Evolutionary conservation across 2,329 filamentous ascomycete species (phyloP), one percentile per base, ranked within the genome.

Genomic region (Ophiobolus disseminans): DNA sequence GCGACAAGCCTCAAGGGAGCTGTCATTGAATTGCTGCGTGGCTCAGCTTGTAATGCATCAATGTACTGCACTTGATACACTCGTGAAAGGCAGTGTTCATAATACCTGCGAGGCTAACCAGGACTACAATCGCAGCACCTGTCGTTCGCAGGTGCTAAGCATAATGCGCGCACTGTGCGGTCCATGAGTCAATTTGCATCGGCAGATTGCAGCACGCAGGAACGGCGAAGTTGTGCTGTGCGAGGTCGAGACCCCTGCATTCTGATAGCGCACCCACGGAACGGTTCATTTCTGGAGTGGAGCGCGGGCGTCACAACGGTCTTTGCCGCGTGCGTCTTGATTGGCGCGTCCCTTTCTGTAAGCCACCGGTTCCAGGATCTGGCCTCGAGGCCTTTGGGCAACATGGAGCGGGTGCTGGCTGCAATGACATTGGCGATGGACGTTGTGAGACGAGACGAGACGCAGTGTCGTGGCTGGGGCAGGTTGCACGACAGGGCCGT

Each of bases 251-350:
- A 45, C 42, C 42, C 23, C n/a, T n/a, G n/a, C n/a, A n/a, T 38
- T 17, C 25, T 11, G 19, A 14, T 34, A 22, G 14, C 17, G 40
- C 28, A 45, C 13, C 41, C 42, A 40, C 42, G 35, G 36, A 40
- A 46, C 43, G 16, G 28, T 40, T 46, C 43, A 46, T 46, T 46
- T 46, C 43, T 34, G 10, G 36, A 35, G 35, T 32, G 28, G 35
- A 21, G 25, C 39, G 39, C 19, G 23, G 26, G 23, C 25, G n/a
- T n/a, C n/a, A n/a, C n/a, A n/a, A n/a, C n/a, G n/a, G n/a, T n/a
- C n/a, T n/a, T n/a, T n/a, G n/a, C n/a, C n/a, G n/a, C n/a, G n/a
- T n/a, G n/a, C n/a, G n/a, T n/a, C n/a, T n/a, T n/a, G n/a, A n/a
- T n/a, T 10, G 6, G 20, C 5, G 20, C 19, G 13, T 16, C 7